phyloP scores from a whole-genome alignment of 495 filamentous ascomycete species.

The Penicillium canariense region DNA sequence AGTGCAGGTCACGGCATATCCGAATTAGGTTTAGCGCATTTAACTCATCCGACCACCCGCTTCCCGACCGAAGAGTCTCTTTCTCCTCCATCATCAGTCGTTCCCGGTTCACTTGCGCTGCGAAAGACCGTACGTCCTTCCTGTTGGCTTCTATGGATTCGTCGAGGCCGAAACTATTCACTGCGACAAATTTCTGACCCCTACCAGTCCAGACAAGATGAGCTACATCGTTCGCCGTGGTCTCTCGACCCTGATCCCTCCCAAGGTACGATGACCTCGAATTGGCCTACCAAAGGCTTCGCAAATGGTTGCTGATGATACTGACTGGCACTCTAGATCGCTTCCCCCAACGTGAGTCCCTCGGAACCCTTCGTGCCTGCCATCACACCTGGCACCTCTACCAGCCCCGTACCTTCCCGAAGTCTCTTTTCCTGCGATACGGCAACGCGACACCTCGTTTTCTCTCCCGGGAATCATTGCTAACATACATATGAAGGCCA shows the following conservation, averaged over 20 bases:
- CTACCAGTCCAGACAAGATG: slow-evolving; percentile 62
- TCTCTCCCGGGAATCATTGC: slow-evolving; percentile 8
- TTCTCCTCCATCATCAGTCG: slow-evolving; percentile 36
- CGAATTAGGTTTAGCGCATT: slow-evolving; percentile 43
- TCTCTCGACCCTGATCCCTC: slow-evolving; percentile 97
- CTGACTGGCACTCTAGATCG: slow-evolving; percentile 57
- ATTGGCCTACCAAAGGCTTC: slow-evolving; percentile 2
- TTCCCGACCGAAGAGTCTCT: slow-evolving; percentile 34
- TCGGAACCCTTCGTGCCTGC: not conserved
- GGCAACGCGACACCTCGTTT: slow-evolving; percentile 2
- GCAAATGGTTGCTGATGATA: slow-evolving; percentile 9
- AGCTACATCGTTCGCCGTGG: slow-evolving; percentile 83
- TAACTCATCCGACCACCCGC: slow-evolving; percentile 46
- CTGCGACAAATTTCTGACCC: slow-evolving; percentile 31
- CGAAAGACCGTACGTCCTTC: slow-evolving; percentile 33
- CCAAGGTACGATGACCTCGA: slow-evolving; percentile 67
- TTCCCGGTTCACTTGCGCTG: slow-evolving; percentile 35
- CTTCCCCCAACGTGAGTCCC: slow-evolving; percentile 83
- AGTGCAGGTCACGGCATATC: slow-evolving; percentile 38
- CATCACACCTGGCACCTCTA: slow-evolving; percentile 11
- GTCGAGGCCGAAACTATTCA: not conserved
- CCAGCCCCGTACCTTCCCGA: slow-evolving; percentile 24
- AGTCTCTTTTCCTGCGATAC: slow-evolving; percentile 23
- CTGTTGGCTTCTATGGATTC: not conserved
- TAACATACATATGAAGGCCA: slow-evolving; percentile 58